These are phyloP conservation scores for Seiridium cupressi DNA, from an alignment of 2,329 filamentous ascomycete genomes.

Conservation along the genomic window DNA sequence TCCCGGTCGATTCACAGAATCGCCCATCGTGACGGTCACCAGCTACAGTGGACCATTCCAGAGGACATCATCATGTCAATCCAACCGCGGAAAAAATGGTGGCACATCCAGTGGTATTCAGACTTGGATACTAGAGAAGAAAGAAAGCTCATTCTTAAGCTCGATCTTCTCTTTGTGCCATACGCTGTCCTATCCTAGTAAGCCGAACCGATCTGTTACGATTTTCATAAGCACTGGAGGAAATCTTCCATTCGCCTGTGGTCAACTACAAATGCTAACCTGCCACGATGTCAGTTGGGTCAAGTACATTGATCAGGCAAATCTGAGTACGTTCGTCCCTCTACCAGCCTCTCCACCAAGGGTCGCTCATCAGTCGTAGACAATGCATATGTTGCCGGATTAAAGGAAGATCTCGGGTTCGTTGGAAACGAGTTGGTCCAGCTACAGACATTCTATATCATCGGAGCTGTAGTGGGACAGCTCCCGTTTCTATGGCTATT, in stretches of 20 bases:
- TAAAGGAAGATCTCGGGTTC: conserved; percentile 20
- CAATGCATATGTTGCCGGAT: conserved; percentile 20
- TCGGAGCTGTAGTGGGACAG: conserved; percentile 17
- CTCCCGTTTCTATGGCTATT: conserved; percentile 19
- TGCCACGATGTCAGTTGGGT: conserved; percentile 33
- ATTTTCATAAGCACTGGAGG: too few relatives aligned
- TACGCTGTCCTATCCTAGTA: conserved; percentile 52
- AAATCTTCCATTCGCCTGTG: too few relatives aligned
- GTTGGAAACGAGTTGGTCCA: conserved; percentile 20
- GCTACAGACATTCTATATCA: conserved; percentile 19
- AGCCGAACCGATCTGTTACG: background rate
- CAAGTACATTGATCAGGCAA: conserved; percentile 55
- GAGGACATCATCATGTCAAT: background rate
- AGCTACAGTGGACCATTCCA: background rate
- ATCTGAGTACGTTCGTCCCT: conserved; percentile 39
- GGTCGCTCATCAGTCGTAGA: conserved; percentile 5
- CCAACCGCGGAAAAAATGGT: conserved; percentile 26
- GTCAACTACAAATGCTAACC: too few relatives aligned
- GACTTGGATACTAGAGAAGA: conserved; percentile 46
- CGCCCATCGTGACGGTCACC: background rate
- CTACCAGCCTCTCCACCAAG: background rate
- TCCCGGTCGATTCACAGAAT: too few relatives aligned
- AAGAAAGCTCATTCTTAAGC: conserved; percentile 49
- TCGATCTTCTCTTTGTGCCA: conserved; percentile 54
- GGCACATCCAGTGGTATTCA: conserved; percentile 45